A percentile compares a stretch with the other conserved stretches of the same genome.
These are phyloP conservation scores for Phytomonas sp. DNA, from an alignment of 208 protist genomes.

Conservation along the genomic window DNA sequence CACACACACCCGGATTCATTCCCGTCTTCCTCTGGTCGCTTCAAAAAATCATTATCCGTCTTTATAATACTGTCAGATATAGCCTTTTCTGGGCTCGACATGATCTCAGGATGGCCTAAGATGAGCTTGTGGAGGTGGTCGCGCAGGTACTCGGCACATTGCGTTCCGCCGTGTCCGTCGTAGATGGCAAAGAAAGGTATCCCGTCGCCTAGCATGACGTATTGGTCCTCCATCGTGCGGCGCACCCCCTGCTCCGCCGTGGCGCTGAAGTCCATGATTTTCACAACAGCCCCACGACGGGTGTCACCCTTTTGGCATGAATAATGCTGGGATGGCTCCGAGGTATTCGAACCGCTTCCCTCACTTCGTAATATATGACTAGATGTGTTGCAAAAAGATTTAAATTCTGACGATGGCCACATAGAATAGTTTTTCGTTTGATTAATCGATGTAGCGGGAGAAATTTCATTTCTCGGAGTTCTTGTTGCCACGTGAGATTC, in stretches of 20 bases:
- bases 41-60: conserved; percentile 62
- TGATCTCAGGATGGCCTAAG: conserved; percentile 49
- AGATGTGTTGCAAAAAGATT: background rate
- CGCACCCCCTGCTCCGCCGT: conserved; percentile 79
- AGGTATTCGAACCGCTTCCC: background rate
- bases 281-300: conserved; percentile 25
- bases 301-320: background rate
- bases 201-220: conserved; percentile 70
- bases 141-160: conserved; percentile 78
- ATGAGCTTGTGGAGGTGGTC: conserved; percentile 72
- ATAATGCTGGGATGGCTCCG: background rate
- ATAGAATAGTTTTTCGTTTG: background rate
- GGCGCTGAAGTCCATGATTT: conserved; percentile 70
- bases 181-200: conserved; percentile 86
- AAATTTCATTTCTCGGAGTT: background rate
- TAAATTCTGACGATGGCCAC: background rate
- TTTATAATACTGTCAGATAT: conserved; percentile 79
- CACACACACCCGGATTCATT: conserved; percentile 84
- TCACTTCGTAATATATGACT: background rate
- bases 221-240: conserved; percentile 86
- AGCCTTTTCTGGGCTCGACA: conserved; percentile 55
- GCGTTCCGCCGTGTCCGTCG: conserved; percentile 83
- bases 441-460: background rate
- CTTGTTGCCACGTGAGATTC: background rate
- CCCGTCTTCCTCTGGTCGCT: conserved; percentile 53